These are phyloP conservation scores for Candida mattraensis DNA, from an alignment of 805 yeast species.

Conservation along the genomic window DNA sequence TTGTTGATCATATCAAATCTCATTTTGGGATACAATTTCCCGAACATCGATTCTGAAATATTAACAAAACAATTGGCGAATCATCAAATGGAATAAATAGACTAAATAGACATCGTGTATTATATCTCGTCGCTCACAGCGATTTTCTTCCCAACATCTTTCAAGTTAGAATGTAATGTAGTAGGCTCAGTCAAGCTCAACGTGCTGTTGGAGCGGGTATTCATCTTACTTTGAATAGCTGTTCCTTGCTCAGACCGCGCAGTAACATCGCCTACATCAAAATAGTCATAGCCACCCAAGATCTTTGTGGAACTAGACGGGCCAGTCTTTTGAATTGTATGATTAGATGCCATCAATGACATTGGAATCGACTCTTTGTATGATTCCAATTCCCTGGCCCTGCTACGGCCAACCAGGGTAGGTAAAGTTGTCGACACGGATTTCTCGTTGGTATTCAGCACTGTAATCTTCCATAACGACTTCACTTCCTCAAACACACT, in stretches of 20 bases:
- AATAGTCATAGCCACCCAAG: slow-evolving; percentile 61
- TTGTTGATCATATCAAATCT: slow-evolving; percentile 50
- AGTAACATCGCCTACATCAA: slow-evolving; percentile 55
- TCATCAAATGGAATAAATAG: slow-evolving; percentile 4
- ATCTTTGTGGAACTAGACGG: slow-evolving; percentile 30
- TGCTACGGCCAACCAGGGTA: slow-evolving; percentile 11
- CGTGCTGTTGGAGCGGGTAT: slow-evolving; percentile 30
- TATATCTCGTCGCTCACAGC: slow-evolving; percentile 24
- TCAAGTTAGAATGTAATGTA: slow-evolving; percentile 3
- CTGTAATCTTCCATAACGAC: slow-evolving; percentile 32
- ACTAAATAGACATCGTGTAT: neutral
- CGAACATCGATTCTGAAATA: slow-evolving; percentile 37
- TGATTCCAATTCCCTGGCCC: slow-evolving; percentile 26
- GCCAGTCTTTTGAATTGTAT: slow-evolving; percentile 15
- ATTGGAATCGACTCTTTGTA: slow-evolving; percentile 35
- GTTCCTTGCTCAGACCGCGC: slow-evolving; percentile 41
- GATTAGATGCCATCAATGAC: slow-evolving; percentile 33
- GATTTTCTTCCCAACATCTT: slow-evolving; percentile 27
- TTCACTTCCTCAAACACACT: slow-evolving; percentile 49
- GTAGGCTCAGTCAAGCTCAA: slow-evolving; percentile 16
- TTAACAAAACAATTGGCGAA: slow-evolving; percentile 17
- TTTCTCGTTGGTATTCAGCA: slow-evolving; percentile 9
- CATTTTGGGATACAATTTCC: slow-evolving; percentile 43
- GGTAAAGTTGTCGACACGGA: slow-evolving; percentile 4
- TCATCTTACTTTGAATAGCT: slow-evolving; percentile 25